phyloP scores from a whole-genome alignment of 2,329 filamentous ascomycete species.

The Daldinia sp. region DNA sequence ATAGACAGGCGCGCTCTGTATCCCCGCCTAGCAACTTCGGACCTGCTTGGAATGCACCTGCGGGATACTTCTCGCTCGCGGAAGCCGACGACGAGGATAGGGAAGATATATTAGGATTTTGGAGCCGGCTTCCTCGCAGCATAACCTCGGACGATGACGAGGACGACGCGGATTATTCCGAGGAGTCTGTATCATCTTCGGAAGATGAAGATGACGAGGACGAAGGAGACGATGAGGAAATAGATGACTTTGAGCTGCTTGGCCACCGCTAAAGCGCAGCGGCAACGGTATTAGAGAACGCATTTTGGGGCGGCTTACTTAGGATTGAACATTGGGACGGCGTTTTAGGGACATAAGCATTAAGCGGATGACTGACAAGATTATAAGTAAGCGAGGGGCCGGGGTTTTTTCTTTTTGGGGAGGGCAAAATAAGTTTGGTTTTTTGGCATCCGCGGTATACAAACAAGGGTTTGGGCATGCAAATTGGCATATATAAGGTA shows the following conservation, averaged over 20 bases:
- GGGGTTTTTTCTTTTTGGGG: constrained; percentile 6
- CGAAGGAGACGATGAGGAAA: constrained; percentile 61
- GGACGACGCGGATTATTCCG: constrained; percentile 49
- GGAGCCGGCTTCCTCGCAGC: constrained; percentile 62
- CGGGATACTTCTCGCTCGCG: constrained; percentile 37
- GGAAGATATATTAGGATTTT: constrained; percentile 69
- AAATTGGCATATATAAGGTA: constrained; percentile 37
- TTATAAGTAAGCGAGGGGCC: constrained; percentile 30
- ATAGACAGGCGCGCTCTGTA: constrained; percentile 60
- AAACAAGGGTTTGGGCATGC: constrained; percentile 19
- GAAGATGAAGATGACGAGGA: constrained; percentile 62
- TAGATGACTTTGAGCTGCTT: constrained; percentile 57
- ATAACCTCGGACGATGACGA: constrained; percentile 54
- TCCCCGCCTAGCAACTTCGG: constrained; percentile 54
- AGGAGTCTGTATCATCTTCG: constrained; percentile 48
- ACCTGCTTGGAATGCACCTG: constrained; percentile 42
- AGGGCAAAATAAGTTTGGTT: constrained; percentile 16
- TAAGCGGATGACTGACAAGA: constrained; percentile 40
- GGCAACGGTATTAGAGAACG: constrained; percentile 10
- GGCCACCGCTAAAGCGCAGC: constrained; percentile 49
- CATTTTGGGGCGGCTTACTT: constrained; percentile 33
- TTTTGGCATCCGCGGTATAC: constrained; percentile 6
- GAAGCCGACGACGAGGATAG: constrained; percentile 58
- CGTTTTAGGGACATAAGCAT: constrained; percentile 48
- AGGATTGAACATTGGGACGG: constrained; percentile 44